Percentiles rank a stretch among this genome's conserved stretches.
phyloP scores from a whole-genome alignment of 148 eudicot species.

The Fallopia convolvulus region DNA sequence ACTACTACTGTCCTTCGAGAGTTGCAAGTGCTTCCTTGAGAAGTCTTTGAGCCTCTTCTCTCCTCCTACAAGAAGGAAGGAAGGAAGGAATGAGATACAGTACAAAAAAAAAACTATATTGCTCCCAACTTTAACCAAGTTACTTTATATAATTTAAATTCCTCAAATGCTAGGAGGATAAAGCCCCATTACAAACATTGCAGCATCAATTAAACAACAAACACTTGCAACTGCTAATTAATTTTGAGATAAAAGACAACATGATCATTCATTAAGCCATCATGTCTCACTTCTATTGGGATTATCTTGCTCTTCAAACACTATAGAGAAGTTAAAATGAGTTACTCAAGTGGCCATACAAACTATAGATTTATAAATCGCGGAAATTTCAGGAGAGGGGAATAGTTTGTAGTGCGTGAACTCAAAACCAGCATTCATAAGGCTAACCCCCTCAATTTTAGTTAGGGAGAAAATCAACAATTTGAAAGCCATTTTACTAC shows the following conservation, averaged over 20 bases:
- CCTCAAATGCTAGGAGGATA: neutral
- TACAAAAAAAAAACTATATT: neutral
- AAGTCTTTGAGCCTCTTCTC: conserved; percentile 76
- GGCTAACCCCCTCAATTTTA: neutral
- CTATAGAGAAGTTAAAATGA: neutral
- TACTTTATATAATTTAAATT: neutral
- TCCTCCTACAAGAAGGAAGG: conserved; percentile 39
- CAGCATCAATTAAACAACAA: neutral
- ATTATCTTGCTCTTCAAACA: neutral
- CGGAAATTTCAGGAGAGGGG: neutral
- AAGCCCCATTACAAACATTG: neutral
- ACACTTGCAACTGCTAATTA: neutral
- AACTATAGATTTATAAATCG: neutral
- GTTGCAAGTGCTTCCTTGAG: conserved; percentile 76
- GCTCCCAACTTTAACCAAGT: neutral
- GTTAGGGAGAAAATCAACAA: too few relatives aligned
- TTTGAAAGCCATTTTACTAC: too few relatives aligned
- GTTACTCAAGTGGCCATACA: neutral
- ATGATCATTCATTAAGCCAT: neutral
- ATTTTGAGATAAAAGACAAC: neutral
- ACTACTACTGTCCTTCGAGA: conserved; percentile 48
- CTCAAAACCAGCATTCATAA: conserved; percentile 1
- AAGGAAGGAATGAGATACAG: conserved; percentile 4
- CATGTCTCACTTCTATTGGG: neutral
- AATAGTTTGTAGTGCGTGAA: neutral